These are phyloP conservation scores for Collybia sp. DNA, from an alignment of 768 basidiomycete genomes.

Conservation along the genomic window DNA sequence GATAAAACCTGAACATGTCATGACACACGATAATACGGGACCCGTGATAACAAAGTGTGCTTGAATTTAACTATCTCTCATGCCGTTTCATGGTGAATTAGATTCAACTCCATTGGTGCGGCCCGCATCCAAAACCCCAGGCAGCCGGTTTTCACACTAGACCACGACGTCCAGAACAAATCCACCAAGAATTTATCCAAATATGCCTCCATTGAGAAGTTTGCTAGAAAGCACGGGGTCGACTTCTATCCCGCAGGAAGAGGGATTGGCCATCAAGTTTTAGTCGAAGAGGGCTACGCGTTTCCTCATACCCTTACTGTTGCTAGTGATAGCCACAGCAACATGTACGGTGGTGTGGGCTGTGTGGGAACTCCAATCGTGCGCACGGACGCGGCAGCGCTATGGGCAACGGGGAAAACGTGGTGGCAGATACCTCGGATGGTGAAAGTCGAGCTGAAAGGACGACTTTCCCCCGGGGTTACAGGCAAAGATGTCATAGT, in stretches of 20 bases:
- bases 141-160: slow-evolving; percentile 94
- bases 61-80: neutral
- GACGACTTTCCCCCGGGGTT: slow-evolving; percentile 79
- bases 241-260: slow-evolving; percentile 98
- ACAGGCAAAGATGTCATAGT: slow-evolving; percentile 99
- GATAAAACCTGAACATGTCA: slow-evolving; percentile 97
- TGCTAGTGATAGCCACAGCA: slow-evolving; percentile 93
- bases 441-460: slow-evolving; percentile 89
- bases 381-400: slow-evolving; percentile 87
- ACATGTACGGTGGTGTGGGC: slow-evolving; percentile 98
- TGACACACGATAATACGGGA: slow-evolving; percentile 98
- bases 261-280: slow-evolving; percentile 96
- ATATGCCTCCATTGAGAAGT: slow-evolving; percentile 87
- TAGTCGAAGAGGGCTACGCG: slow-evolving; percentile 98
- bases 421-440: slow-evolving; percentile 99
- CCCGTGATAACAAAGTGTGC: slow-evolving; percentile 96
- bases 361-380: slow-evolving; percentile 98
- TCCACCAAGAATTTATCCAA: slow-evolving; percentile 87
- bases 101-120: slow-evolving; percentile 94
- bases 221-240: slow-evolving; percentile 78
- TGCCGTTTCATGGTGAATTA: slow-evolving; percentile 20
- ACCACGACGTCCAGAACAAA: slow-evolving; percentile 98
- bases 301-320: slow-evolving; percentile 96
- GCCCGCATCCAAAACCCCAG: slow-evolving; percentile 72
- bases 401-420: slow-evolving; percentile 98